These are phyloP conservation scores for Blastobotrys serpentis DNA, from an alignment of 1,139 yeast genomes.

Conservation along the genomic window DNA sequence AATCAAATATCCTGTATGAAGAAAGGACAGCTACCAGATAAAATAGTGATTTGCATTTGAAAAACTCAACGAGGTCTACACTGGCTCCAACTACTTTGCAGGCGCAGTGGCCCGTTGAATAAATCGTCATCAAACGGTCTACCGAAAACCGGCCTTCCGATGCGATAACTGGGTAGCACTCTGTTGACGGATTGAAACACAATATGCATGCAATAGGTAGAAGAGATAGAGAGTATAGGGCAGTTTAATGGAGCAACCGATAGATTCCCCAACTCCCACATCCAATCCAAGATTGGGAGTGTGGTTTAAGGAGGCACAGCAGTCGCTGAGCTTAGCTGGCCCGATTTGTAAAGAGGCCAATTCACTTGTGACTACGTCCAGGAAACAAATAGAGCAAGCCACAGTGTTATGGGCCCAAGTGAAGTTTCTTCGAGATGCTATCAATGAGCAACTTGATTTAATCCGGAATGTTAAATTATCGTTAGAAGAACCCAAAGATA, in stretches of 20 bases:
- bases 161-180: no score
- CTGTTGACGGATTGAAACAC: no score
- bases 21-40: no score
- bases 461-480: slow-evolving; percentile 25
- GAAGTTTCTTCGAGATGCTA: slow-evolving; percentile 34
- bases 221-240: no score
- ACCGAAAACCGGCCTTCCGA: not conserved
- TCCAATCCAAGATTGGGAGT: slow-evolving; percentile 1
- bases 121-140: not conserved
- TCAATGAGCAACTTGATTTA: slow-evolving; percentile 34
- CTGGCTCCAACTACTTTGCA: no score
- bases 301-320: slow-evolving; percentile 38
- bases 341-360: slow-evolving; percentile 41
- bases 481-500: slow-evolving; percentile 20
- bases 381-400: slow-evolving; percentile 35
- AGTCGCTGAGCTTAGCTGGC: slow-evolving; percentile 39
- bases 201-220: no score
- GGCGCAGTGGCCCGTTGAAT: no score
- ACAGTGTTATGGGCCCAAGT: slow-evolving; percentile 39
- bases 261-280: not conserved
- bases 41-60: no score
- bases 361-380: slow-evolving; percentile 31
- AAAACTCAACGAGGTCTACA: no score
- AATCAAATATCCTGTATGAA: no score
- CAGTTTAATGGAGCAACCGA: not conserved